These are phyloP conservation scores for Fusarium sp. DNA, from an alignment of 2,329 filamentous ascomycete species.

Conservation along the genomic window DNA sequence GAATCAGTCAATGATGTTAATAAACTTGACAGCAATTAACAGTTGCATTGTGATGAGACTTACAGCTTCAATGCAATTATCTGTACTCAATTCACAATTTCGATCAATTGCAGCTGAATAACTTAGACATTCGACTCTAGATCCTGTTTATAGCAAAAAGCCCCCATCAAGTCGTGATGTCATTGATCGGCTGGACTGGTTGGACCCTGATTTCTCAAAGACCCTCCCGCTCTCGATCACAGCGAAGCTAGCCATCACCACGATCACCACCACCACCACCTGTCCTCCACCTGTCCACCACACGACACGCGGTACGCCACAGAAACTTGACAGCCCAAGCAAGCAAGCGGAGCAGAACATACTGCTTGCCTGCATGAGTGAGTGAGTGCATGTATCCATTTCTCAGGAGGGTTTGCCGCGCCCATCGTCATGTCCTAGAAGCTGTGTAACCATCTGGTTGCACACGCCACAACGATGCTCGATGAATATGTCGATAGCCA, in stretches of 20 bases:
- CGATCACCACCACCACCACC: slow-evolving; percentile 13
- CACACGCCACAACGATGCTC: slow-evolving; percentile 22
- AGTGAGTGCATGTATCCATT: background rate
- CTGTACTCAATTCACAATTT: background rate
- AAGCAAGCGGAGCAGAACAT: too few relatives aligned
- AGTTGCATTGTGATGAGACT: background rate
- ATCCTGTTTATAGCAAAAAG: background rate
- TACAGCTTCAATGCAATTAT: background rate
- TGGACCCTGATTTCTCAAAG: slow-evolving; percentile 35
- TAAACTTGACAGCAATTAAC: background rate
- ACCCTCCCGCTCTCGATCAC: slow-evolving; percentile 22
- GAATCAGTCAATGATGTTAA: background rate
- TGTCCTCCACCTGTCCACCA: too few relatives aligned
- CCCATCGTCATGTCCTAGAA: slow-evolving; percentile 25
- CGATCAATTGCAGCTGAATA: background rate
- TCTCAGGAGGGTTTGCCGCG: background rate
- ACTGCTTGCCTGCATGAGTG: background rate
- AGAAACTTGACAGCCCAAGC: background rate
- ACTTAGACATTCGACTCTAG: background rate
- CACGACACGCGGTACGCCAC: slow-evolving; percentile 1
- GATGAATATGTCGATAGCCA: slow-evolving; percentile 35
- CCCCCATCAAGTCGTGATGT: slow-evolving; percentile 28
- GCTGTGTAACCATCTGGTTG: slow-evolving; percentile 12
- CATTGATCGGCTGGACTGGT: slow-evolving; percentile 18
- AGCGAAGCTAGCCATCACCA: slow-evolving; percentile 4